Conservation (phyloP, 352 stramenopile species). For the Thalassiosira exigua region DNA sequence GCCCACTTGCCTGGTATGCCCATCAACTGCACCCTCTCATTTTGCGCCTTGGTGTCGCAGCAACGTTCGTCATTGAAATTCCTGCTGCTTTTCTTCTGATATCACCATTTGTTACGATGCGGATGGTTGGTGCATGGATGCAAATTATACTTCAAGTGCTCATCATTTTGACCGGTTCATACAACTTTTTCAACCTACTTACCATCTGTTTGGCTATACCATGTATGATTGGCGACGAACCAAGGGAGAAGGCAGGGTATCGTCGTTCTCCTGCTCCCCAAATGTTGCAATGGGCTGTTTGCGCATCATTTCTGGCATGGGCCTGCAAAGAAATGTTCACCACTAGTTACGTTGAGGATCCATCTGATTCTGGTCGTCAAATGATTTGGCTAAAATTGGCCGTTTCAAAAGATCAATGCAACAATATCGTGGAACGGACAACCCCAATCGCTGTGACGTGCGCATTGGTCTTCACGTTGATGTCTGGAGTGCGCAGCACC, state of each 20-base stretch:
- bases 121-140: slow-evolving; percentile 76
- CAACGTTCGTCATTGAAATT: slow-evolving; percentile 90
- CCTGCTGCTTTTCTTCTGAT: slow-evolving; percentile 88
- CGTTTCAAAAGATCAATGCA: slow-evolving; percentile 44
- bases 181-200: slow-evolving; percentile 94
- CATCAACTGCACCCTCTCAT: slow-evolving; percentile 88
- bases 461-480: slow-evolving; percentile 22
- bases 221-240: slow-evolving; percentile 40
- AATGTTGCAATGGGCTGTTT: slow-evolving; percentile 8
- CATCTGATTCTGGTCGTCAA: slow-evolving; percentile 3
- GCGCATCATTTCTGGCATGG: slow-evolving; percentile 32
- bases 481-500: slow-evolving; percentile 14
- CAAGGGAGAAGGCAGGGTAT: not conserved
- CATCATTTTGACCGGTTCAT: slow-evolving; percentile 91
- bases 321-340: slow-evolving; percentile 36
- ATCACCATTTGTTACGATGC: slow-evolving; percentile 77
- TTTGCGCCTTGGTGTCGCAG: slow-evolving; percentile 86
- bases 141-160: slow-evolving; percentile 88
- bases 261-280: not conserved
- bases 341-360: slow-evolving; percentile 16
- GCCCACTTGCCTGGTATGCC: slow-evolving; percentile 88
- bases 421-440: slow-evolving; percentile 29
- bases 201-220: slow-evolving; percentile 81
- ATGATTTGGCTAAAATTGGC: slow-evolving; percentile 38
- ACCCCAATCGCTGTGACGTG: slow-evolving; percentile 24